A percentile compares a stretch with the other conserved stretches of the same genome.
Conservation (phyloP, 2,329 filamentous ascomycete genomes). For the Fusarium sp. region DNA sequence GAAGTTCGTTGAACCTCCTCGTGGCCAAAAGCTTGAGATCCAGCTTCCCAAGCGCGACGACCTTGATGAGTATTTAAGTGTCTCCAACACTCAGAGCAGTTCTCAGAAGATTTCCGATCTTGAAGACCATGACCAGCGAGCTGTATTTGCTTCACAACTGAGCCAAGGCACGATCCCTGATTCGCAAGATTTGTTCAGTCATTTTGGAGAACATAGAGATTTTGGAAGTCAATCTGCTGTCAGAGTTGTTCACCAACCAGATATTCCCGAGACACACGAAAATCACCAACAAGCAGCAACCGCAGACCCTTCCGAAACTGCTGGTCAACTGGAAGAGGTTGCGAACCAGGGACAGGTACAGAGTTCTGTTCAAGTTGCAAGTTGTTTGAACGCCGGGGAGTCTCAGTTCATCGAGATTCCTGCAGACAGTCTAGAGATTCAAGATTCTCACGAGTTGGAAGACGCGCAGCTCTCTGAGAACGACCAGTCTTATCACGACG, state of each 20-base stretch:
- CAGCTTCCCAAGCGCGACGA: conserved; percentile 49
- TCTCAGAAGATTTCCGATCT: conserved; percentile 48
- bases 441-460: not conserved
- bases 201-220: conserved; percentile 34
- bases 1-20: conserved; percentile 17
- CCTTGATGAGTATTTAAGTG: conserved; percentile 51
- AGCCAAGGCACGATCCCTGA: conserved; percentile 57
- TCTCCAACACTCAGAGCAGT: conserved; percentile 47
- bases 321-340: not conserved
- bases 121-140: conserved; percentile 50
- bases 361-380: not conserved
- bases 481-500: not conserved
- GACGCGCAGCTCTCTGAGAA: not conserved
- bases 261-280: not conserved
- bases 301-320: not conserved
- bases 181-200: conserved; percentile 54
- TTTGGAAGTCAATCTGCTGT: conserved; percentile 8
- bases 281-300: not conserved
- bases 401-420: not conserved
- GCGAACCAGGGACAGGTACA: not conserved
- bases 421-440: not conserved
- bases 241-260: conserved; percentile 7
- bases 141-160: conserved; percentile 46
- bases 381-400: not conserved
- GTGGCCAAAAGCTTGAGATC: conserved; percentile 42